Percentiles rank a stretch among this genome's conserved stretches.
Conservation (phyloP, 768 basidiomycete genomes). For the Mycena filopes region DNA sequence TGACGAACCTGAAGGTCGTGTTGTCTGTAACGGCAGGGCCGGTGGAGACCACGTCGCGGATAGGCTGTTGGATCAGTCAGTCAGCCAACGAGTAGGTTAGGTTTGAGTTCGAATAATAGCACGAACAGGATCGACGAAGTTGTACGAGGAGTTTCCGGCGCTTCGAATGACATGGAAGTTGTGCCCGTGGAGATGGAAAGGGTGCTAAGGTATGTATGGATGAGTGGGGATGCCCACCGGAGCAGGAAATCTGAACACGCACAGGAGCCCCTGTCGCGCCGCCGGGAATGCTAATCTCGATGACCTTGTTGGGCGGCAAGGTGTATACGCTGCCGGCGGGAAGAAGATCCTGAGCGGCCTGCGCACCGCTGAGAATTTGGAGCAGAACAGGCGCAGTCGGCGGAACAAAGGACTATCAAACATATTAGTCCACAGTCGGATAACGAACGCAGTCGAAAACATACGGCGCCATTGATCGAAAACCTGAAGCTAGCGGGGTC, state of each 20-base stretch:
- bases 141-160: constrained; percentile 44
- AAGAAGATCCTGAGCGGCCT: constrained; percentile 51
- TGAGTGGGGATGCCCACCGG: background rate
- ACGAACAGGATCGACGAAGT: constrained; percentile 55
- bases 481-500: constrained; percentile 35
- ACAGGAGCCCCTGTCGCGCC: constrained; percentile 44
- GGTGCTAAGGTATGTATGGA: constrained; percentile 33
- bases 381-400: constrained; percentile 59
- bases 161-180: constrained; percentile 51
- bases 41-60: constrained; percentile 62
- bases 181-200: constrained; percentile 50
- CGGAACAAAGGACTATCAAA: constrained; percentile 40
- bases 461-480: constrained; percentile 42
- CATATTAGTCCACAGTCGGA: constrained; percentile 44
- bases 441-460: constrained; percentile 56
- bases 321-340: constrained; percentile 53
- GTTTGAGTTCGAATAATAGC: too few relatives aligned
- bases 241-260: constrained; percentile 26
- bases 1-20: constrained; percentile 52
- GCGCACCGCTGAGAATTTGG: constrained; percentile 60
- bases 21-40: constrained; percentile 40
- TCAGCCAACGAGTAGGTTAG: background rate
- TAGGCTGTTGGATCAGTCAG: background rate
- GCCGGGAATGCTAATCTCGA: constrained; percentile 59
- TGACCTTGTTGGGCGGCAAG: constrained; percentile 55